Base-by-base conservation (phyloP, 2,329 filamentous ascomycete genomes). In the Claviceps pusilla region DNA sequence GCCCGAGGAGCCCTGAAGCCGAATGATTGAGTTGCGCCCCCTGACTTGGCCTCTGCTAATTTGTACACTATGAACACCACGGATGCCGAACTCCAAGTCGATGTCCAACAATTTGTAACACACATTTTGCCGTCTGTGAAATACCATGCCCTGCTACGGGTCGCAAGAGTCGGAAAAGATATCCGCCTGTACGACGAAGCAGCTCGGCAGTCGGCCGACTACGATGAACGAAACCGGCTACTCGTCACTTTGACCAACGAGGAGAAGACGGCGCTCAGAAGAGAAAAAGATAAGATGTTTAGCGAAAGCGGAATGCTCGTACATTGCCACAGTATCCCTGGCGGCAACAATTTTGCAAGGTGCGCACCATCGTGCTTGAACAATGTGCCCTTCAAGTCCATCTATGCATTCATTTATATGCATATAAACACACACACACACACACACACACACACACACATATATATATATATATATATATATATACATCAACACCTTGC, bases 321-420 rank as follows among this genome's bases (percentile, higher is more conserved):
- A 11, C 52, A 66, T 73, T 43, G 57, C 69, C 37, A 72, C 70
- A 1, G 71, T 74, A 12, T 72, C 71, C 3, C 62, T 73, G 3
- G 71, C 72, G 0, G 72, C 71, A 0, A 68, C 71, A 0, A 68
- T 74, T 47, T 59, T 74, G 0, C 72, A 74, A 58, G 61, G 61
- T 62, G 28, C 55, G 51, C 31, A 41, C 19, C 19, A 3, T 19
- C 24, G 5, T 51, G n/a, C 14, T 12, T n/a, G 19, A 31, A 16
- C 49, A 5, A 24, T 19, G 39, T 3, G 28, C 16, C 14, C 24
- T 16, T 5, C 43, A 29, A 46, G 7, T 24, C 24, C 19, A 24
- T 9, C 7, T 50, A n/a, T 12, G 1, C 14, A 39, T 24, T 24
- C 24, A 24, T 24, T 24, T 24, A 24, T 24, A 24, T 24, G 24